Evolutionary conservation across 768 basidiomycete genomes (phyloP).

Genomic region (Macrolepiota dolichaula): DNA sequence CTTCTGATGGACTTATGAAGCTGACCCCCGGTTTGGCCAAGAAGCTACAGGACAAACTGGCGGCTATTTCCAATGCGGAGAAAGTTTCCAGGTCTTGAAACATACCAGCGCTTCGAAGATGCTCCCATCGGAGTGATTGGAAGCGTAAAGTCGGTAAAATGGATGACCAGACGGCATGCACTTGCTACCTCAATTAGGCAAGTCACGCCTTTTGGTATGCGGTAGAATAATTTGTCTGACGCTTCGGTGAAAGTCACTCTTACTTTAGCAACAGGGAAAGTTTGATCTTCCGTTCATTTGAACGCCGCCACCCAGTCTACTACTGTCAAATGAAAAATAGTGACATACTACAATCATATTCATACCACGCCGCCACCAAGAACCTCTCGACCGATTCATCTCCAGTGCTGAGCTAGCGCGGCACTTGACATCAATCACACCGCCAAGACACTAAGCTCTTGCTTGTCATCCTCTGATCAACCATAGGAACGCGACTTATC

Average conservation of each 20-base stretch:
- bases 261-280: neutral
- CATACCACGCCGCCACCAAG: too few relatives aligned
- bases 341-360: too few relatives aligned
- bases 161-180: neutral
- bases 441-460: too few relatives aligned
- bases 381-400: too few relatives aligned
- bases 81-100: neutral
- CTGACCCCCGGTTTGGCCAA: conserved; percentile 65
- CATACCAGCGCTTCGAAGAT: neutral
- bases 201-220: neutral
- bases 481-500: too few relatives aligned
- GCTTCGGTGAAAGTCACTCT: neutral
- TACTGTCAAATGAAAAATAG: too few relatives aligned
- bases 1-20: conserved; percentile 64
- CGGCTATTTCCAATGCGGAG: neutral
- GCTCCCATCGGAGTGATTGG: neutral
- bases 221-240: neutral
- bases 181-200: neutral
- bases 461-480: too few relatives aligned
- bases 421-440: too few relatives aligned
- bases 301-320: too few relatives aligned
- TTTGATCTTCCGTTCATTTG: neutral
- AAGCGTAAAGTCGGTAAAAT: neutral
- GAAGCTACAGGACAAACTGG: conserved; percentile 5
- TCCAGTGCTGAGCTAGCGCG: too few relatives aligned